A percentile compares a stretch with the other conserved stretches of the same genome.
Conservation (phyloP, 2,329 filamentous ascomycete genomes). For the Leptosphaerulina australis region DNA sequence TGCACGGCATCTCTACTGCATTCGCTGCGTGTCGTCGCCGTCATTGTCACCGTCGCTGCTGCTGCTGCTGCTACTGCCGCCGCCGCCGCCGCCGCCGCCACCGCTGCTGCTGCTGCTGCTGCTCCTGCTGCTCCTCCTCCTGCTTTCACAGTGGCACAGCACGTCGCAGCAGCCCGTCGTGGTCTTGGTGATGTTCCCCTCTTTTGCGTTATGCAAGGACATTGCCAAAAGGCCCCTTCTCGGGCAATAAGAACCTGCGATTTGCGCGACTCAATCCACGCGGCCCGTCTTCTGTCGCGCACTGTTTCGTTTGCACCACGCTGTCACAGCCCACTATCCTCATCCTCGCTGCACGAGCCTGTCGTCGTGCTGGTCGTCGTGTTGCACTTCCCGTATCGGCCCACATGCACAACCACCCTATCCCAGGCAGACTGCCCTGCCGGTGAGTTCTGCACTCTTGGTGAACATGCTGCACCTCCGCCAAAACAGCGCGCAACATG, state of each 20-base stretch:
- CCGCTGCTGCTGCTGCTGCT: background rate
- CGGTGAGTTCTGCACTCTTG: constrained; percentile 15
- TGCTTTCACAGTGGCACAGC: constrained; percentile 6
- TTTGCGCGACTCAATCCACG: constrained; percentile 20
- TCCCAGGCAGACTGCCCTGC: constrained; percentile 5
- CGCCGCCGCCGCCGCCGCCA: too few species aligned
- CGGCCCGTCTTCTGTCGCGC: constrained; percentile 26
- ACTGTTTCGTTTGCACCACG: constrained; percentile 18
- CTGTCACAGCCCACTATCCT: constrained; percentile 24
- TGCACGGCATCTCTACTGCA: constrained; percentile 5
- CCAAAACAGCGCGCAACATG: constrained; percentile 2
- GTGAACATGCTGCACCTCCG: constrained; percentile 9
- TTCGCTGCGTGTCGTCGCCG: too few species aligned
- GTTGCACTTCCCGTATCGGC: background rate
- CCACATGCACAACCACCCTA: background rate
- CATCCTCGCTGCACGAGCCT: constrained; percentile 27
- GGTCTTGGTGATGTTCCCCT: background rate
- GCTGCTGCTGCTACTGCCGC: background rate
- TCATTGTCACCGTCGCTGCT: background rate
- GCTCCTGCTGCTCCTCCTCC: too few species aligned
- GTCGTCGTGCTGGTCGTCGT: constrained; percentile 6
- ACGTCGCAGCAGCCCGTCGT: constrained; percentile 10
- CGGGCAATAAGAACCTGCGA: constrained; percentile 28
- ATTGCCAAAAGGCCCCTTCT: constrained; percentile 14
- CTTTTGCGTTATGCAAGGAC: constrained; percentile 14